Evolutionary conservation across 2,329 filamentous ascomycete genomes (phyloP), one percentile per base, ranked within the genome.

Genomic region (Gaeumannomyces sp.): DNA sequence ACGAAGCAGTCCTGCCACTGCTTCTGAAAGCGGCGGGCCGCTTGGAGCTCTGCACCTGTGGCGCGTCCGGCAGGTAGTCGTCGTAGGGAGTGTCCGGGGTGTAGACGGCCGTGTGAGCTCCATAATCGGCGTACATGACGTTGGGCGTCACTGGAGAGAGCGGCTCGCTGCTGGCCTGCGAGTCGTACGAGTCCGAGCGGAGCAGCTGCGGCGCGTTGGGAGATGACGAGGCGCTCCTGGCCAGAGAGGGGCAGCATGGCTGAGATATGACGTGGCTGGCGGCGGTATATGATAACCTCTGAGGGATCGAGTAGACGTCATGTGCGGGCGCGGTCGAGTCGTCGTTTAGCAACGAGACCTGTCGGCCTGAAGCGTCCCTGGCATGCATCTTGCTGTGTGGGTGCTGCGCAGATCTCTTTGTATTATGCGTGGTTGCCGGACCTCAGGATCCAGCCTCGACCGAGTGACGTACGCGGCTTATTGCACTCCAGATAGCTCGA

Each of bases 161-260:
- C 35, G 83, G 79, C 64, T 85, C 84, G 70, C 78, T 80, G 72
- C 82, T 85, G 69, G 78, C 78, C 67, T 84, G 82, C 14, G 85
- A 88, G 71, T 88, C 85, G 73, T 85, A 87, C 0, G 85, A 88
- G 69, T 86, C 78, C 63, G 85, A 85, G 59, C 85, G 83, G 62
- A 83, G 74, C n/a, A 88, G 79, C 69, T 83, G 82, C 35, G 85
- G 85, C 0, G 83, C 84, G 68, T 79, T 78, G 61, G 81, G 79
- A 27, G 81, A 80, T 4, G 80, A 80, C 3, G 81, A 81, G 64
- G 67, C 71, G 67, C 76, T 78, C 57, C 74, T 72, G 63, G 78
- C 73, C 22, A 76, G 70, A 31, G 74, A 71, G 25, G 71, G 69
- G 65, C 75, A 71, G 69, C 77, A 78, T 22, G 74, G 70, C 60